Percentiles rank a stretch among this genome's conserved stretches.
These are phyloP conservation scores for Nepenthes alata DNA, from an alignment of 179 eudicot genomes.

Conservation along the genomic window DNA sequence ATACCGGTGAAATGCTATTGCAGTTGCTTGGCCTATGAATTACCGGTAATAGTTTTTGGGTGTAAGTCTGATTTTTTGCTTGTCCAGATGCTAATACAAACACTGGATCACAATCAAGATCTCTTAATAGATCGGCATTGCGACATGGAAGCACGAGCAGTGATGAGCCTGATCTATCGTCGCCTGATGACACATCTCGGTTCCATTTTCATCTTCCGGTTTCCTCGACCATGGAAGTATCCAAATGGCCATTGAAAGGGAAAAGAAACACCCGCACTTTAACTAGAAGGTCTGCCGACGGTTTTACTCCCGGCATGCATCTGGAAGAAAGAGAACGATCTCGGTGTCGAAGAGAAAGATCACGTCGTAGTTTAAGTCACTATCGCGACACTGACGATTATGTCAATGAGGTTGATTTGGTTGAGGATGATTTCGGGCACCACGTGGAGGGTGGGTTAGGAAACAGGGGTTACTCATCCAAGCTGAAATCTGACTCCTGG, in stretches of 20 bases:
- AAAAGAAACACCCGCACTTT: conserved; percentile 61
- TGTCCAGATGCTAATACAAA: conserved; percentile 45
- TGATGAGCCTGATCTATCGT: conserved; percentile 36
- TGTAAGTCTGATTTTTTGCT: not conserved
- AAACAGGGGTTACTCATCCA: conserved; percentile 19
- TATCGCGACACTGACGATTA: conserved; percentile 21
- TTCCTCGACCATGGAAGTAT: conserved; percentile 31
- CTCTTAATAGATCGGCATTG: conserved; percentile 30
- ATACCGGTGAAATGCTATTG: too few species aligned
- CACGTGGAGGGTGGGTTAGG: conserved; percentile 20
- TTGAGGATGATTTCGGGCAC: conserved; percentile 29
- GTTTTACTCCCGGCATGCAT: conserved; percentile 14
- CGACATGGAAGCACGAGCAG: conserved; percentile 48
- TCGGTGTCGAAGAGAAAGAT: conserved; percentile 7
- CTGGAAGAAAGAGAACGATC: conserved; percentile 29
- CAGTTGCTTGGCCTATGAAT: not conserved
- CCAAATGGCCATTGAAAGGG: conserved; percentile 79
- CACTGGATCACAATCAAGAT: conserved; percentile 36
- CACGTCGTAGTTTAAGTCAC: conserved; percentile 18
- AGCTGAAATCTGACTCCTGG: conserved; percentile 25
- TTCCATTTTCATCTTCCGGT: conserved; percentile 26
- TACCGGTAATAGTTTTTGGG: not conserved
- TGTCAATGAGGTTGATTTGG: conserved; percentile 28
- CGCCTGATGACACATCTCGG: conserved; percentile 27
- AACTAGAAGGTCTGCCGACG: conserved; percentile 33